Evolutionary conservation across 148 eudicot genomes (phyloP), one percentile per base, ranked within the genome.

Genomic region (Suaeda aralocaspica): DNA sequence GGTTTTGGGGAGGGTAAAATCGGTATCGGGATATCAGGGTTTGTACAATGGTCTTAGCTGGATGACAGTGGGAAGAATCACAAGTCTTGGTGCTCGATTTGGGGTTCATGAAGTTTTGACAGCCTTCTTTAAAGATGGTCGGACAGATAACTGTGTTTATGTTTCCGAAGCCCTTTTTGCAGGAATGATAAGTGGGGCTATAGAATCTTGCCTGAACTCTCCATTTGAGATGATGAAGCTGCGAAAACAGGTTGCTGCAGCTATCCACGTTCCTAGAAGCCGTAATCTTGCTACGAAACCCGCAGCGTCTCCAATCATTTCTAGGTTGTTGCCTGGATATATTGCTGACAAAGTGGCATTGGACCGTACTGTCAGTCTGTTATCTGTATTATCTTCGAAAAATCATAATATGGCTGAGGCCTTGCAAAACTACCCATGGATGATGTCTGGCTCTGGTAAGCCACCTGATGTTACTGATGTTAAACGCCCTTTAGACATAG

Each of bases 371-470:
- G 81, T 81, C 55, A 85, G 78, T 69, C 86, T 94, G 36, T 81
- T 94, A 70, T 85, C 97, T 31, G 83, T 87, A 46, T 77, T 94
- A 50, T 72, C 85, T 33, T 71, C 81, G 48, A 87, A 82, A 58
- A 70, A 79, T 74, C 63, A 67, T 22, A 79, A 84, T 59, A 66
- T 91, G 58, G 55, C 66, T n/a, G 84, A 77, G 74, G 85, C 86
- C 24, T 69, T 94, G 73, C 91, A 77, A 85, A 90, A 87, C 71
- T 83, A 89, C 72, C 97, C 98, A 1, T 94, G 98, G 98, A 94
- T 85, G 85, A 87, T 94, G 85, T 85, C 97, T 48, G 98, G 98
- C 34, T 87, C 98, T 69, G 98, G 97, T 41, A 86, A 80, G 73
- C 83, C 92, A 53, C 98, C 98, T 72, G 72, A 92, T 73, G 90